phyloP scores from a whole-genome alignment of 1,139 yeast species.

The Torulaspora pretoriensis region DNA sequence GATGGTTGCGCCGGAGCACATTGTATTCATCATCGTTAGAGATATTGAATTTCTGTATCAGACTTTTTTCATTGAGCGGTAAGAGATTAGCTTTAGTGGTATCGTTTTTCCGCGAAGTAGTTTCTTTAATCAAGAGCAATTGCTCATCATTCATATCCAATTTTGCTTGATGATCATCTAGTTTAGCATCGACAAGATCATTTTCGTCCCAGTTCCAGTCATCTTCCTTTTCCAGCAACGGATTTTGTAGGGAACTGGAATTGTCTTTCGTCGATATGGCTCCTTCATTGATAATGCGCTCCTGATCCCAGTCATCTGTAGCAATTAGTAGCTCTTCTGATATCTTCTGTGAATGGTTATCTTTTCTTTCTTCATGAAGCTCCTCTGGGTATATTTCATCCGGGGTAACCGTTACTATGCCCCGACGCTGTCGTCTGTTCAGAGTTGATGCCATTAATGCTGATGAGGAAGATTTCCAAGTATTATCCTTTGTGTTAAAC shows the following conservation, averaged over 20 bases:
- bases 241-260: conserved; percentile 19
- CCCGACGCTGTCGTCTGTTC: conserved; percentile 19
- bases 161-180: conserved; percentile 44
- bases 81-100: conserved; percentile 17
- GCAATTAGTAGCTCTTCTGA: conserved; percentile 65
- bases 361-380: conserved; percentile 28
- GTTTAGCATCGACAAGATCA: conserved; percentile 69
- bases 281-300: conserved; percentile 48
- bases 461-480: conserved; percentile 17
- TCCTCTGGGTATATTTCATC: conserved; percentile 36
- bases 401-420: conserved; percentile 23
- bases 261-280: conserved; percentile 8
- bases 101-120: conserved; percentile 18
- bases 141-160: conserved; percentile 87
- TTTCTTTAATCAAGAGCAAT: conserved; percentile 51
- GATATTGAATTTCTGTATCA: conserved; percentile 59
- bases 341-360: conserved; percentile 21
- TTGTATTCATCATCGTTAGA: conserved; percentile 90
- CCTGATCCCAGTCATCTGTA: conserved; percentile 82
- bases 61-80: conserved; percentile 35
- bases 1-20: conserved; percentile 75
- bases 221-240: conserved; percentile 29
- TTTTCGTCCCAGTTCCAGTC: conserved; percentile 76
- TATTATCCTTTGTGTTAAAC: conserved; percentile 23
- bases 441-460: conserved; percentile 1